These are phyloP conservation scores for Colletotrichum phormii DNA, from an alignment of 2,329 filamentous ascomycete species.

Conservation along the genomic window DNA sequence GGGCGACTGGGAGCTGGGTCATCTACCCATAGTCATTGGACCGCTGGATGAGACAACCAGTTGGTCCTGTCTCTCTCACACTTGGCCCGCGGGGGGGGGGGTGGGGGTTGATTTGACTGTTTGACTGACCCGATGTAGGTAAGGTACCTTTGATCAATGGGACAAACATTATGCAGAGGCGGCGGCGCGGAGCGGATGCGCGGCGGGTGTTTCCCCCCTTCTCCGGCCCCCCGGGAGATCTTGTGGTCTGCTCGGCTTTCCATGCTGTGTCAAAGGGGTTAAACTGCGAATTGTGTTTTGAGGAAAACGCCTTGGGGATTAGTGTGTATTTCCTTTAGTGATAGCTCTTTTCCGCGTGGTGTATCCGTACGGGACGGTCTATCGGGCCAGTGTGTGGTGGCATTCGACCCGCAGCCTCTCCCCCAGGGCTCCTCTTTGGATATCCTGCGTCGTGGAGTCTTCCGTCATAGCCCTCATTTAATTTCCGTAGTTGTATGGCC, in stretches of 20 bases:
- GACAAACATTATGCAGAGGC: background rate
- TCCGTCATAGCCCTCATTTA: background rate
- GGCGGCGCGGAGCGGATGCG: background rate
- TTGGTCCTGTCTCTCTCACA: background rate
- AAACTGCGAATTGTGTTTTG: background rate
- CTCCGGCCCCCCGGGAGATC: background rate
- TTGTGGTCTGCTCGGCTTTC: background rate
- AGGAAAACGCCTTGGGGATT: background rate
- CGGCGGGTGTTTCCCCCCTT: background rate
- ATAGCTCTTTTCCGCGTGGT: background rate
- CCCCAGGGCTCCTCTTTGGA: too few species aligned
- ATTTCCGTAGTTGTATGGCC: background rate
- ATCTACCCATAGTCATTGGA: background rate
- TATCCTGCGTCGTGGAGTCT: too few species aligned
- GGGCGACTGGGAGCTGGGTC: background rate
- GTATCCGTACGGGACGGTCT: background rate
- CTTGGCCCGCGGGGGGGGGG: rapidly evolving
- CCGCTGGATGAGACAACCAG: background rate
- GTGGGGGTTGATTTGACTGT: too few species aligned
- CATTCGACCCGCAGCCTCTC: background rate
- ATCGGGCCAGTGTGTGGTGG: background rate
- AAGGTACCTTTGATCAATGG: background rate
- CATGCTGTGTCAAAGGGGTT: background rate
- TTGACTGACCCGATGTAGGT: too few species aligned
- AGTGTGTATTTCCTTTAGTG: background rate